These are phyloP conservation scores for Tympanopsis confertula DNA, from an alignment of 2,329 filamentous ascomycete genomes.

Conservation along the genomic window DNA sequence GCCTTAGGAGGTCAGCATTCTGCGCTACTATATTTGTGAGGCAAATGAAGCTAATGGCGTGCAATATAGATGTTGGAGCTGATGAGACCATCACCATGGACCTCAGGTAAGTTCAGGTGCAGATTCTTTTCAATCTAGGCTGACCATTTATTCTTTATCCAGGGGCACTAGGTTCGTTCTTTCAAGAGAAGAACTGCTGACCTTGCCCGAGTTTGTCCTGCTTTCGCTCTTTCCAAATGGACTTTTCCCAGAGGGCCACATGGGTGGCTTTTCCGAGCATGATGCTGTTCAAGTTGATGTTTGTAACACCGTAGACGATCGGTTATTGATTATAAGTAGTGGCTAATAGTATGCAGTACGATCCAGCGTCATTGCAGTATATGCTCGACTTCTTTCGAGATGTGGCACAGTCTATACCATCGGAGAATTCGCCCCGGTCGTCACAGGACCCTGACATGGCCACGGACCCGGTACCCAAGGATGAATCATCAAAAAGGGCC, in stretches of 20 bases:
- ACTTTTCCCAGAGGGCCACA: slow-evolving; percentile 91
- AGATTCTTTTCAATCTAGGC: slow-evolving; percentile 1
- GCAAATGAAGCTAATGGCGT: slow-evolving; percentile 1
- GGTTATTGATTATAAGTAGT: slow-evolving; percentile 2
- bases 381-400: slow-evolving; percentile 98
- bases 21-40: background rate
- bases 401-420: slow-evolving; percentile 90
- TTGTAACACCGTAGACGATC: slow-evolving; percentile 33
- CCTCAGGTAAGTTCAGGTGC: slow-evolving; percentile 54
- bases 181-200: slow-evolving; percentile 87
- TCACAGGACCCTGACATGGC: slow-evolving; percentile 52
- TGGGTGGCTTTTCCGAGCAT: slow-evolving; percentile 83
- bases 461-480: slow-evolving; percentile 63
- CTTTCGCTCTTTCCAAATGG: slow-evolving; percentile 97
- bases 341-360: slow-evolving; percentile 58
- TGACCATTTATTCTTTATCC: slow-evolving; percentile 14
- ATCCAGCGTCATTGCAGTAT: slow-evolving; percentile 89
- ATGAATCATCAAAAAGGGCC: slow-evolving; percentile 80
- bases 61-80: slow-evolving; percentile 56
- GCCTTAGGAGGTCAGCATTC: slow-evolving; percentile 63
- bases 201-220: slow-evolving; percentile 90
- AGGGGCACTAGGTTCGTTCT: slow-evolving; percentile 90
- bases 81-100: slow-evolving; percentile 95
- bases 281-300: slow-evolving; percentile 97
- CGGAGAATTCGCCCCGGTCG: slow-evolving; percentile 54